phyloP scores from a whole-genome alignment of 805 yeast species.

The Lachancea dasiensis region DNA sequence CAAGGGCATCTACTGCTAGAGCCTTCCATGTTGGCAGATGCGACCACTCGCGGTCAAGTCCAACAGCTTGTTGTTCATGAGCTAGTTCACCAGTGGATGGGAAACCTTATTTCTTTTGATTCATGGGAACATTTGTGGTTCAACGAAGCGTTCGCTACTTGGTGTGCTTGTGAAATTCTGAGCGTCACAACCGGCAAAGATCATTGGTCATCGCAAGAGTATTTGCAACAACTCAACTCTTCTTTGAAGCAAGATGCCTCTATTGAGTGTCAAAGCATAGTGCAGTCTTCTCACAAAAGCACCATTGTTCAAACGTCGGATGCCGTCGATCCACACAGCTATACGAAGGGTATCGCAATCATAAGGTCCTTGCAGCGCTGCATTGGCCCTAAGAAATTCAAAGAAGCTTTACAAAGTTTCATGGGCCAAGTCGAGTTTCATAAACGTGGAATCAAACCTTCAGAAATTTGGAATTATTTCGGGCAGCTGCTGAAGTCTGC shows the following conservation, averaged over 20 bases:
- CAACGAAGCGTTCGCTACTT: constrained; percentile 75
- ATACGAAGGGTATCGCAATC: constrained; percentile 30
- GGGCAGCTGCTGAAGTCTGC: constrained; percentile 21
- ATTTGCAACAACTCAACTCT: constrained; percentile 18
- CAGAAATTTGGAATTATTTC: constrained; percentile 26
- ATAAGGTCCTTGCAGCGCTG: constrained; percentile 26
- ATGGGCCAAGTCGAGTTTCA: constrained; percentile 17
- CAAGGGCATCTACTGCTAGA: constrained; percentile 44
- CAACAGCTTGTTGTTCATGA: constrained; percentile 65
- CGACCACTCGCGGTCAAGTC: constrained; percentile 31
- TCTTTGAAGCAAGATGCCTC: constrained; percentile 17
- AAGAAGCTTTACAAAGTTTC: constrained; percentile 16
- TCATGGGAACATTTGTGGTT: constrained; percentile 68
- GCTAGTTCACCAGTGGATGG: constrained; percentile 76
- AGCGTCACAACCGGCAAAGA: constrained; percentile 23
- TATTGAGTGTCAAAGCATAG: constrained; percentile 15
- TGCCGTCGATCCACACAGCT: constrained; percentile 28
- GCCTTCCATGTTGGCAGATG: constrained; percentile 26
- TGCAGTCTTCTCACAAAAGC: constrained; percentile 13
- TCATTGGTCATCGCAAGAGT: constrained; percentile 23
- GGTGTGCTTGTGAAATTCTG: constrained; percentile 50
- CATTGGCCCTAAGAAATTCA: constrained; percentile 20
- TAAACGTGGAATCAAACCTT: constrained; percentile 23
- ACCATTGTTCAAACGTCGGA: constrained; percentile 21
- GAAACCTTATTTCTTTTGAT: constrained; percentile 60